Conservation (phyloP, 2,329 filamentous ascomycete genomes). For the Pseudogymnoascus sp. region DNA sequence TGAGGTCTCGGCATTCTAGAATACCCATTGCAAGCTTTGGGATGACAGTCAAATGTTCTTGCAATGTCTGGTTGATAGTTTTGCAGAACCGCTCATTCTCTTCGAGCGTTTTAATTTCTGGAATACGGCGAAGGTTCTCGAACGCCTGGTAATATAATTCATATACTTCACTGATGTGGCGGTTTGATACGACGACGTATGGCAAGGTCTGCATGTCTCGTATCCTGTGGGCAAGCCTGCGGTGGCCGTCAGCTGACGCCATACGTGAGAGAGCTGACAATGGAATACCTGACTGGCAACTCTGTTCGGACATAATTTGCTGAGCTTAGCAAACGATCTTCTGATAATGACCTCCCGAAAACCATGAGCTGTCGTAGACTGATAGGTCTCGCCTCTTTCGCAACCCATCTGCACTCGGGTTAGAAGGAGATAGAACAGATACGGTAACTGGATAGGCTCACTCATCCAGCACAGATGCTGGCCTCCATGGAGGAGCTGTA, state of each 20-base stretch:
- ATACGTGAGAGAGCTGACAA: not conserved
- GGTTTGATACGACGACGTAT: constrained; percentile 93
- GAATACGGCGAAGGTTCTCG: constrained; percentile 76
- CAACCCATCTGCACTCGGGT: constrained; percentile 66
- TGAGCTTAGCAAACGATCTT: constrained; percentile 81
- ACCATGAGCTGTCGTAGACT: constrained; percentile 94
- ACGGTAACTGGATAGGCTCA: constrained; percentile 31
- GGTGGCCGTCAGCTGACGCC: constrained; percentile 1
- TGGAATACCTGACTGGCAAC: constrained; percentile 65
- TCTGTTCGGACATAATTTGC: constrained; percentile 97
- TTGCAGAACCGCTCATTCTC: constrained; percentile 87
- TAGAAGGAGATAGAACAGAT: not conserved
- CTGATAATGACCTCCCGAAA: constrained; percentile 88
- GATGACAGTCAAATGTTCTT: constrained; percentile 86
- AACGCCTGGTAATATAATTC: constrained; percentile 97
- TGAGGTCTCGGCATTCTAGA: constrained; percentile 76
- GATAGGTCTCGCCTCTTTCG: constrained; percentile 87
- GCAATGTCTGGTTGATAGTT: constrained; percentile 69
- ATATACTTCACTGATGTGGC: constrained; percentile 89
- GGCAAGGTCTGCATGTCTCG: constrained; percentile 96
- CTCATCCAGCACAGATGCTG: constrained; percentile 59
- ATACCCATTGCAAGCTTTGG: constrained; percentile 92
- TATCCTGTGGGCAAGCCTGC: constrained; percentile 81
- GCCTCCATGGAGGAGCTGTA: constrained; percentile 47
- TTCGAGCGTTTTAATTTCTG: constrained; percentile 75